phyloP scores from a whole-genome alignment of 306 rosid genomes.

The Quercus ilex region DNA sequence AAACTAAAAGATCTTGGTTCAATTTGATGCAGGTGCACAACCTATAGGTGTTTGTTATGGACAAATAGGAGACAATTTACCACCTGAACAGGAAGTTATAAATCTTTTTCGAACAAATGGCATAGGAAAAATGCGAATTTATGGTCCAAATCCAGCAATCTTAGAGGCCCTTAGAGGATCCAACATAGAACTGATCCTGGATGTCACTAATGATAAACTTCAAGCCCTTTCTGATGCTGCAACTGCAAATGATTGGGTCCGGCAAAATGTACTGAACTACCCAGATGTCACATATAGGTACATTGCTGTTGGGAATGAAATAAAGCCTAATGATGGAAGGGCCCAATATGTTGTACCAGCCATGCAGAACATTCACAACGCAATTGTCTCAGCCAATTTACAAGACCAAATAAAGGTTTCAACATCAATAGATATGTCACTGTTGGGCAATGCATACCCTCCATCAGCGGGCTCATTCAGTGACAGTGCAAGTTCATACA shows the following conservation, averaged over 20 bases:
- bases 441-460: slow-evolving; percentile 36
- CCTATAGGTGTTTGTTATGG: slow-evolving; percentile 59
- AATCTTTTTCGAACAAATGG: slow-evolving; percentile 24
- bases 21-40: slow-evolving; percentile 33
- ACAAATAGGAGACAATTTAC: slow-evolving; percentile 21
- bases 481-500: slow-evolving; percentile 13
- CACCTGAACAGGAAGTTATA: slow-evolving; percentile 33
- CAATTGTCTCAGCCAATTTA: slow-evolving; percentile 35
- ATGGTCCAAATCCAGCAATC: slow-evolving; percentile 27
- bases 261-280: slow-evolving; percentile 16
- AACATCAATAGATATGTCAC: slow-evolving; percentile 29
- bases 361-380: slow-evolving; percentile 32
- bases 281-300: slow-evolving; percentile 32
- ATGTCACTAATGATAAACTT: slow-evolving; percentile 19
- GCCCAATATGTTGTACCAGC: slow-evolving; percentile 30
- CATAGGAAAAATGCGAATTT: slow-evolving; percentile 37
- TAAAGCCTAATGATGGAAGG: background rate
- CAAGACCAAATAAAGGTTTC: slow-evolving; percentile 52
- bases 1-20: background rate
- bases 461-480: slow-evolving; percentile 36
- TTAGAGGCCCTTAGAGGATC: slow-evolving; percentile 52
- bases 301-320: slow-evolving; percentile 50
- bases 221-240: slow-evolving; percentile 21
- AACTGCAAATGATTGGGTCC: slow-evolving; percentile 41
- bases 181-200: slow-evolving; percentile 41